Percentiles rank a stretch among this genome's conserved stretches.
Conservation (phyloP, 495 filamentous ascomycete genomes). For the Rusavskia elegans region DNA sequence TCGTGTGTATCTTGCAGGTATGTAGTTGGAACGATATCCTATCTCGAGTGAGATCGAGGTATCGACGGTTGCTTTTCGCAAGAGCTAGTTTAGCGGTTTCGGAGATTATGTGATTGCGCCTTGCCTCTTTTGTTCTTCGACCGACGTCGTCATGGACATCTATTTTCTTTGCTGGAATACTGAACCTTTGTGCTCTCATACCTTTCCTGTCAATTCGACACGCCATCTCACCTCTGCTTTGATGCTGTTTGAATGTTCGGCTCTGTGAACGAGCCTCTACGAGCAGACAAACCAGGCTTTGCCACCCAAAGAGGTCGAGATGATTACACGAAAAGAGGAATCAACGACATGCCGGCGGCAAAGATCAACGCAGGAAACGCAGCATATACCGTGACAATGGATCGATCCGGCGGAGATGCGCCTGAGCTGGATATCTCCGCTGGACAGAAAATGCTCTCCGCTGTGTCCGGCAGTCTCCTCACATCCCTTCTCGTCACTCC, state of each 20-base stretch:
- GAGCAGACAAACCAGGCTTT: slow-evolving; percentile 9
- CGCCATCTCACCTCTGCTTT: background rate
- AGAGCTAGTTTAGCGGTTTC: no score
- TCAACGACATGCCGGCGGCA: slow-evolving; percentile 19
- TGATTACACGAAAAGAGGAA: slow-evolving; percentile 15
- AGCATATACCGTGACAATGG: slow-evolving; percentile 2
- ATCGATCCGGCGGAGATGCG: slow-evolving; percentile 2
- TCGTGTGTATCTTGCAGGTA: no score
- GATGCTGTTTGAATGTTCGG: slow-evolving; percentile 10
- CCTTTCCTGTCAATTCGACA: no score
- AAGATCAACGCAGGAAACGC: background rate
- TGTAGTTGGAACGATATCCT: no score
- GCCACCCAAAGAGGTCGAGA: slow-evolving; percentile 14
- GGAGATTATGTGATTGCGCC: no score
- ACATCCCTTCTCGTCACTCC: slow-evolving; percentile 88
- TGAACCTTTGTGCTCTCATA: no score
- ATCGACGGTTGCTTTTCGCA: no score
- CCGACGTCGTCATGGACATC: no score
- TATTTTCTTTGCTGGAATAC: no score
- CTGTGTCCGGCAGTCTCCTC: slow-evolving; percentile 74
- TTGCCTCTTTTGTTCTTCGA: no score
- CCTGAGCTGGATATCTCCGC: slow-evolving; percentile 49
- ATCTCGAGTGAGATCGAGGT: no score
- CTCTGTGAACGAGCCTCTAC: slow-evolving; percentile 7
- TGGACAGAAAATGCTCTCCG: slow-evolving; percentile 84